Evolutionary conservation across 192 early-diverging fungal genomes (phyloP).

Genomic region (Pilobolus umbonatus): DNA sequence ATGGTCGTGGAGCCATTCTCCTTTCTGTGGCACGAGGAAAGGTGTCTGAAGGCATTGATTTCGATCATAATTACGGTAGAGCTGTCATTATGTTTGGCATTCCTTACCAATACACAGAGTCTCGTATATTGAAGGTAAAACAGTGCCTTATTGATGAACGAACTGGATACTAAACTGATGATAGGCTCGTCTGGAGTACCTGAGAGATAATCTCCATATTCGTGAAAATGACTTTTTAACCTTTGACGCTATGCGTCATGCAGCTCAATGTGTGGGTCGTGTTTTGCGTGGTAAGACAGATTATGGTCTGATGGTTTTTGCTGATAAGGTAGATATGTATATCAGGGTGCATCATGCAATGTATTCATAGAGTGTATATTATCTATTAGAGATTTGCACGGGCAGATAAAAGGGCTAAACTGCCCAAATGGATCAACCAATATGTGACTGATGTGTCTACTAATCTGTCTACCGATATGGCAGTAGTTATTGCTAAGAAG

Average conservation of each 20-base stretch:
- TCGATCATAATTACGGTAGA: conserved; percentile 99
- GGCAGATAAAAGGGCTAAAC: conserved; percentile 89
- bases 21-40: conserved; percentile 98
- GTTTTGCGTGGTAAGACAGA: conserved; percentile 97
- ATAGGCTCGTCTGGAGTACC: conserved; percentile 88
- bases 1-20: conserved; percentile 96
- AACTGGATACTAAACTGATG: neutral
- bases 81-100: conserved; percentile 99
- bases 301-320: conserved; percentile 99
- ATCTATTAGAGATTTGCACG: conserved; percentile 74
- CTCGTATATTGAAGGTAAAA: conserved; percentile 78
- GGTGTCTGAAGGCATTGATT: conserved; percentile 99
- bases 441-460: conserved; percentile 83
- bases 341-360: neutral
- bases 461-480: conserved; percentile 98
- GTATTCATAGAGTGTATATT: neutral
- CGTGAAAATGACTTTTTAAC: conserved; percentile 99
- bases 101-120: conserved; percentile 99
- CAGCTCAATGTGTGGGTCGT: conserved; percentile 97
- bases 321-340: conserved; percentile 71
- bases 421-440: conserved; percentile 95
- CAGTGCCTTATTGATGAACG: neutral
- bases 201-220: conserved; percentile 88
- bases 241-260: conserved; percentile 98
- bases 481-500: conserved; percentile 82